Base-by-base conservation (phyloP, 805 yeast genomes). In the Myxozyma neotropica region DNA sequence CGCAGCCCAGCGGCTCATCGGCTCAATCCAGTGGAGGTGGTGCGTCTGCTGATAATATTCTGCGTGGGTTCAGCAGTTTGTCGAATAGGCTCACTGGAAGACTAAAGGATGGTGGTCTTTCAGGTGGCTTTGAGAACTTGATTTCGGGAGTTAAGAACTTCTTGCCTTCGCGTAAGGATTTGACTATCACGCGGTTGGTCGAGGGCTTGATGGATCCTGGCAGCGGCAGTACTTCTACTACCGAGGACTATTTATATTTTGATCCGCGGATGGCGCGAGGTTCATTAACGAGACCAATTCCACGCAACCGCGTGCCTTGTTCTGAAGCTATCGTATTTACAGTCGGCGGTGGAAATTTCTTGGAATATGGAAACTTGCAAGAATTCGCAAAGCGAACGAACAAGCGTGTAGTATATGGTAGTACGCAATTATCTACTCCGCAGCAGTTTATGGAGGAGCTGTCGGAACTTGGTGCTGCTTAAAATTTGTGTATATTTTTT, bases 311-410 rank as follows among this genome's bases (percentile, higher is more conserved):
- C 33, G 44, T 49, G n/a, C 31, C 53, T 7, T 49, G 44, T 39
- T 53, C 61, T 1, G 94, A 90, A 66, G 84, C 95, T 1, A 77
- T 89, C 51, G 96, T 94, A 21, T 94, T 94, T 73, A 89, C 92
- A 53, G 92, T 94, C 57, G 99, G 99, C 26, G 99, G 99, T 36
- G 98, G 98, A 49, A 92, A 89, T 73, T 94, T 91, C 72, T 76
- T 89, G 63, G 99, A 94, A 75, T 94, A 93, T 72, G 95, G 92
- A 60, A 93, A 93, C 70, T 80, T 94, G 70, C 96, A 89, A 73
- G 62, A 59, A 44, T 57, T 42, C 44, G 65, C 65, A 13, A 56
- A 54, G 43, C 57, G 66, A 10, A 35, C 59, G n/a, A 78, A 74
- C 15, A 87, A 83, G 70, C 77, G 78, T 36, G 88, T 94, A 33